A percentile compares a stretch with the other conserved stretches of the same genome.
These are phyloP conservation scores for Yamadazyma siamensis DNA, from an alignment of 1,139 yeast genomes.

Conservation along the genomic window DNA sequence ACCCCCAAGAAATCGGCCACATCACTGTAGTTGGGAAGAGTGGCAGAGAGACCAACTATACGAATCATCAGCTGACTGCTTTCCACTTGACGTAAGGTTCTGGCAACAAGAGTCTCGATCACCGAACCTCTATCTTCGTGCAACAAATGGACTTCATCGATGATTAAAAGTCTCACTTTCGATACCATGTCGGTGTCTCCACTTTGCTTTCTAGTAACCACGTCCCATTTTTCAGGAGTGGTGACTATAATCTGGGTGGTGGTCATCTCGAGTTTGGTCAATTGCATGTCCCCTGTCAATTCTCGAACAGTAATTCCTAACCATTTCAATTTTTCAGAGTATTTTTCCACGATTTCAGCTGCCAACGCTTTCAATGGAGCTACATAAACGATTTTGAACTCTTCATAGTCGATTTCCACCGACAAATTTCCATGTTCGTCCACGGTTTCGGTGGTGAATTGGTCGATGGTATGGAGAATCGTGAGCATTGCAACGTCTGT, in stretches of 20 bases:
- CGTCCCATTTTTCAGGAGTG: conserved; percentile 98
- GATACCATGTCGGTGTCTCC: conserved; percentile 86
- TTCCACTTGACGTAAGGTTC: conserved; percentile 93
- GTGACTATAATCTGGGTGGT: conserved; percentile 85
- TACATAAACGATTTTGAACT: conserved; percentile 80
- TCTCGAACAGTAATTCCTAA: conserved; percentile 83
- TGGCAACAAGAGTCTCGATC: conserved; percentile 90
- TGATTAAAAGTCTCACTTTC: conserved; percentile 79
- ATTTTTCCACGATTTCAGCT: conserved; percentile 94
- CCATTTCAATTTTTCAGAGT: conserved; percentile 75
- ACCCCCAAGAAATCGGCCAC: conserved; percentile 96
- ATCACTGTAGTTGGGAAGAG: conserved; percentile 88
- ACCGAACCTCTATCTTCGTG: conserved; percentile 99
- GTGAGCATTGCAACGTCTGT: conserved; percentile 92
- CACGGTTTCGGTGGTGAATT: conserved; percentile 48
- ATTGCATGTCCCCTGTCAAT: conserved; percentile 83
- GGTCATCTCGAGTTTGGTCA: conserved; percentile 72
- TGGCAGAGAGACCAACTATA: conserved; percentile 95
- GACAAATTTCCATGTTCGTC: conserved; percentile 48
- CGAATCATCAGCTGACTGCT: conserved; percentile 91
- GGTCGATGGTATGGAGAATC: conserved; percentile 61
- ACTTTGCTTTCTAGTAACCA: conserved; percentile 83
- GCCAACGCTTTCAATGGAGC: conserved; percentile 97
- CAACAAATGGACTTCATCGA: conserved; percentile 93
- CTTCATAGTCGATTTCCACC: conserved; percentile 63